A percentile compares a stretch with the other conserved stretches of the same genome.
phyloP scores from a whole-genome alignment of 768 basidiomycete species.

The Rhodotorula taiwanensis region DNA sequence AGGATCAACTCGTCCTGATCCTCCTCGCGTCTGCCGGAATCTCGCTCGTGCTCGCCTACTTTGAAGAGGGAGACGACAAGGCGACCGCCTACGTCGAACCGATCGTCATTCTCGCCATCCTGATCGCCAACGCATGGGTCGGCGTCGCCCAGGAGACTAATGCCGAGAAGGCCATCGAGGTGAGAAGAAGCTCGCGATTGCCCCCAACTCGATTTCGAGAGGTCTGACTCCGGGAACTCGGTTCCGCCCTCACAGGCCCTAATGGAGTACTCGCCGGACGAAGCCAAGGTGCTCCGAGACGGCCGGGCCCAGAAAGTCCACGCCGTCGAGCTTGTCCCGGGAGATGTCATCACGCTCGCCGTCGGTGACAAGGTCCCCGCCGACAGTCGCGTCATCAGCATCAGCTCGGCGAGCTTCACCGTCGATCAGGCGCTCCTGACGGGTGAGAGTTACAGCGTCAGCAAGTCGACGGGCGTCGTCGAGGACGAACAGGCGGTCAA shows the following conservation, averaged over 20 bases:
- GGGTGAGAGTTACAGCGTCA: constrained; percentile 83
- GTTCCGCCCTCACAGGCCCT: constrained; percentile 60
- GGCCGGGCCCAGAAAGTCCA: constrained; percentile 66
- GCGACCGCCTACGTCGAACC: constrained; percentile 89
- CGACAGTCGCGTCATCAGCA: constrained; percentile 79
- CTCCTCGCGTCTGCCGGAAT: constrained; percentile 86
- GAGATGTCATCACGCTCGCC: constrained; percentile 81
- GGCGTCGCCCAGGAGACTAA: constrained; percentile 95
- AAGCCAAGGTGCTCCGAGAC: constrained; percentile 78
- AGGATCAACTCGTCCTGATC: constrained; percentile 96
- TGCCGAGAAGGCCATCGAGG: constrained; percentile 94
- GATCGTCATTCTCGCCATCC: constrained; percentile 85
- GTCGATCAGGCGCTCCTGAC: constrained; percentile 96
- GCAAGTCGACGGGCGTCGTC: constrained; percentile 66
- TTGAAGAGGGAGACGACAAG: constrained; percentile 70
- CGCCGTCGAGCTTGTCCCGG: constrained; percentile 84
- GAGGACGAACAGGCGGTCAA: constrained; percentile 71
- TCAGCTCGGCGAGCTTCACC: constrained; percentile 87
- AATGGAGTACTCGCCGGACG: constrained; percentile 94
- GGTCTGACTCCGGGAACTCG: too few species aligned
- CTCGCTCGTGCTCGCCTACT: constrained; percentile 81
- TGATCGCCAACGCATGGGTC: constrained; percentile 93
- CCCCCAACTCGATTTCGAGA: too few species aligned
- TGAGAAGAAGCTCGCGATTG: constrained; percentile 48
- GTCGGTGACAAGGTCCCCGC: constrained; percentile 95